Evolutionary conservation across 768 basidiomycete species (phyloP), one percentile per base, ranked within the genome.

Genomic region (Crassisporium funariophilum): DNA sequence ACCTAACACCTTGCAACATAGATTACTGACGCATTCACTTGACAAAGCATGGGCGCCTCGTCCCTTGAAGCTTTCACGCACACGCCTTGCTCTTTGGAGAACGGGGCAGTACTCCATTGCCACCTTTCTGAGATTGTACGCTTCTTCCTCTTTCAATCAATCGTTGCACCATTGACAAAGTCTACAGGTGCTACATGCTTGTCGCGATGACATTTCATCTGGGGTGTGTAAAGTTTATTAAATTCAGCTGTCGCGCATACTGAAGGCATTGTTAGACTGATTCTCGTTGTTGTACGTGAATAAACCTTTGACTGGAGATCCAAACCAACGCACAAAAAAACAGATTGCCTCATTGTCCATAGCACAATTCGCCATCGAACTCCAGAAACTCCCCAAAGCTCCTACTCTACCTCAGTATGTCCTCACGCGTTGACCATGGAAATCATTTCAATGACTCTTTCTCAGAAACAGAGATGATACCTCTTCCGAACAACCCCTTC

Each of bases 141-240:
- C 13, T 5, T 10, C 29, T 41, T 21, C 25, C n/a, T 10, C 13
- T 24, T 13, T 24, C 17, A 19, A 20, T 12, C 35, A 12, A 22
- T 16, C 22, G 27, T 35, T n/a, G 35, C 20, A 22, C 24, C 13
- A 44, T 23, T 21, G 4, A 37, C 5, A 20, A 12, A 31, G 4
- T 15, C n/a, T 25, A 33, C 31, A 88, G 86, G 45, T 65, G 78
- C 49, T 88, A 88, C 57, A 88, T 89, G 85, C 73, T 89, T 12
- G 69, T 84, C 41, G 76, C 82, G 19, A 88, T 88, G 84, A 80
- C 85, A 16, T 79, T 84, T 52, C 78, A 86, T 44, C 46, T 80
- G n/a, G 77, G 83, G 86, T 87, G 58, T 63, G 84, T 73, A 8
- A 2, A 36, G 41, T n/a, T 33, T 21, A 29, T 25, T 21, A 15